Base-by-base conservation (phyloP, 495 filamentous ascomycete genomes). In the Schizothecium vesticola region DNA sequence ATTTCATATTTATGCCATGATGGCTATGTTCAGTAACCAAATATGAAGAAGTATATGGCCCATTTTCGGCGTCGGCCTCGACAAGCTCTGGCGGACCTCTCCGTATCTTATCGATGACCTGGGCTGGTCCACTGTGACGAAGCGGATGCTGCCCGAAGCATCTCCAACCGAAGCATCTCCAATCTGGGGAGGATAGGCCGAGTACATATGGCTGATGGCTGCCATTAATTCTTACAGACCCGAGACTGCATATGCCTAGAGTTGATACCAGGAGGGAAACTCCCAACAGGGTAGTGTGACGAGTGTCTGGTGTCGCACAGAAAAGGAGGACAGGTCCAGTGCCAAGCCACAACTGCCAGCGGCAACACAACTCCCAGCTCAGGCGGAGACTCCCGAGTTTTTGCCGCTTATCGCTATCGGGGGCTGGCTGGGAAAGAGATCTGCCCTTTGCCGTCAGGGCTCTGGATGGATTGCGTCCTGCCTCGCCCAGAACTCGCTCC, bases 321-420 rank as follows among this genome's bases (percentile, higher is more conserved):
- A 16, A 43, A 43, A 13, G 43, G 19, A 51, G 36, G 16, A 51
- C 19, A 51, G 33, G 33, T 6, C 12, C 33, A 6, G 13, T 43
- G 43, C 43, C 43, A 51, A 51, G 43, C 26, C 43, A 19, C 9
- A 51, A 51, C 43, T 51, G 43, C 43, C 43, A 51, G 43, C 43
- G 43, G 43, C 43, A 51, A n/a, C 36, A 43, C 43, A 33, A 33
- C 10, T 9, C 31, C 31, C 31, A 33, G 31, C 16, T 51, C 43
- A 7, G 36, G 36, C 8, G 36, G 36, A 7, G 36, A 51, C 7
- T 26, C 9, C 75, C 75, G 75, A 74, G 22, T 66, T 76, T 76
- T 66, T 66, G 28, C 74, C 74, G 64, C 74, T 75, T 78, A 78
- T 78, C 76, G 75, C 23, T 76, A 75, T 75, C 75, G 62, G 60